These are phyloP conservation scores for Plectosphaerella sp. DNA, from an alignment of 2,329 filamentous ascomycete species.

Conservation along the genomic window DNA sequence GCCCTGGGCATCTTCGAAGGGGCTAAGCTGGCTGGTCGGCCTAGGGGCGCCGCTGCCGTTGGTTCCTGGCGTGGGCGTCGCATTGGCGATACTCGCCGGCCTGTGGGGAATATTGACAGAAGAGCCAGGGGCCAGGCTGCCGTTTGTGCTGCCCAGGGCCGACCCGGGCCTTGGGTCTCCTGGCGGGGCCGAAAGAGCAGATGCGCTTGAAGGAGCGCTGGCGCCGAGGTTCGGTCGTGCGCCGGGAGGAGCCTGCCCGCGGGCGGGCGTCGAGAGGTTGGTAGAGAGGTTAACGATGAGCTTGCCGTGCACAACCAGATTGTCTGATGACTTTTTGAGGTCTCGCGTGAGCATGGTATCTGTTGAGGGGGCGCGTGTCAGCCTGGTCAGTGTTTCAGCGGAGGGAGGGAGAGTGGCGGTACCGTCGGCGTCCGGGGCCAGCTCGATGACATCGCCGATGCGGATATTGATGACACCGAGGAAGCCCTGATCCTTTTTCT, in stretches of 20 bases:
- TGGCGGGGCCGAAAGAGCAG: conserved; percentile 36
- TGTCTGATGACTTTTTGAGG: conserved; percentile 96
- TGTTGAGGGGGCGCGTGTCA: conserved; percentile 40
- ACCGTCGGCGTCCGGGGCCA: conserved; percentile 90
- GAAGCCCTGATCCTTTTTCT: conserved; percentile 99
- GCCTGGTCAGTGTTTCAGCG: conserved; percentile 16
- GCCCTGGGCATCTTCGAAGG: conserved; percentile 95
- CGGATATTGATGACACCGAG: conserved; percentile 96
- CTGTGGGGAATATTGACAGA: conserved; percentile 38
- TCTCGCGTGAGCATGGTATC: conserved; percentile 98
- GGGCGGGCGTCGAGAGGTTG: conserved; percentile 70
- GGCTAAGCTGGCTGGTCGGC: conserved; percentile 57
- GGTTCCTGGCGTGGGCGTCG: conserved; percentile 13
- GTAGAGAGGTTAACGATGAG: conserved; percentile 95
- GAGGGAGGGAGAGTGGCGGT: conserved; percentile 25
- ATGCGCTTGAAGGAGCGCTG: conserved; percentile 31
- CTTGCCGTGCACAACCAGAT: conserved; percentile 95
- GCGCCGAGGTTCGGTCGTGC: conserved; percentile 43
- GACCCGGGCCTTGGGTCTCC: conserved; percentile 48
- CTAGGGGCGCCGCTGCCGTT: conserved; percentile 9
- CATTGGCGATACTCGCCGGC: conserved; percentile 38
- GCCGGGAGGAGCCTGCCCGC: conserved; percentile 39
- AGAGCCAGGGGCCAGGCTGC: conserved; percentile 32
- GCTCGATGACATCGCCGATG: conserved; percentile 88
- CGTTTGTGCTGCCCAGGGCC: conserved; percentile 46